Base-by-base conservation (phyloP, 75 land plant genomes). In the Sequoia sempervirens region DNA sequence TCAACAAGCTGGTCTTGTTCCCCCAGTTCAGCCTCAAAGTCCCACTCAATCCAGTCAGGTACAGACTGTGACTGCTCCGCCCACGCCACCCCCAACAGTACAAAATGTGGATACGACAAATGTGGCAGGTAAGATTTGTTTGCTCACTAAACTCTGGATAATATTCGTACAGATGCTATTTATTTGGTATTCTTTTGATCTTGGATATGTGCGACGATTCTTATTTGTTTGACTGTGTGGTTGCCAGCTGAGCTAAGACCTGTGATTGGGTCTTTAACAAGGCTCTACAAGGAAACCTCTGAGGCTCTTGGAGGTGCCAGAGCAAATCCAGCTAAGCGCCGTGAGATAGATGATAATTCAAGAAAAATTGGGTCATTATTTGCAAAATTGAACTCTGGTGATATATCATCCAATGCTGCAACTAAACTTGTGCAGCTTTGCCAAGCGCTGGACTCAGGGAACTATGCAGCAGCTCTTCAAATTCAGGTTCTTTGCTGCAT, bases 291-390 rank as follows among this genome's bases (percentile, higher is more conserved):
- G 83, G 98, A 97, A 84, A 96, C 98, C 23, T 85, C 96, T 46
- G 91, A 91, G 83, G 92, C 91, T 23, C 82, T 91, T 30, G 99
- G 99, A 84, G 97, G 97, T 68, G 11, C 90, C 78, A 89, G 85
- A 52, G 95, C 98, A 76, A 88, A 87, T 83, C 92, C 90, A 70
- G 87, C 90, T 38, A 95, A 93, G 86, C 93, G 88, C 79, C 90
- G 96, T 11, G 99, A 97, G 85, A 93, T 97, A 36, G 99, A 97
- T 52, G 98, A 97, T 54, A 97, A 94, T 86, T 95, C 99, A 28
- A 96, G 81, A 86, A 97, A 92, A 89, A 82, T 97, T 70, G 99
- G 99, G 75, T 88, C 95, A 36, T 86, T 97, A 68, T 96, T 96
- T 86, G 92, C 93, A 0, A 97, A 94, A 87, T 89, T 97, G 52